Conservation (phyloP, 2,329 filamentous ascomycete genomes). For the Chaetomium globosum region DNA sequence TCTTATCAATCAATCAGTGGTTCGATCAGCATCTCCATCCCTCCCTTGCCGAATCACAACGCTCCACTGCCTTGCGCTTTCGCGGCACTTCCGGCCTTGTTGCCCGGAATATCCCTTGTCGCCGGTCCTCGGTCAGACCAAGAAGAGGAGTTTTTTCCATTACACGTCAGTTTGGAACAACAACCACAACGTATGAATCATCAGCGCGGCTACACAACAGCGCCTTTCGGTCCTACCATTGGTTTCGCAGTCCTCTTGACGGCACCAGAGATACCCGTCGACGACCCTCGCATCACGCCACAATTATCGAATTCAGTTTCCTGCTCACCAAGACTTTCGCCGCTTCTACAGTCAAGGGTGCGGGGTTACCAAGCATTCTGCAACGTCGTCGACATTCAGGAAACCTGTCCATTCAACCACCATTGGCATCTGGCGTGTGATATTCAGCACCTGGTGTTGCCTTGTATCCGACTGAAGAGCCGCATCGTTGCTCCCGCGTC, state of each 20-base stretch:
- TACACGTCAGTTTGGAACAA: background rate
- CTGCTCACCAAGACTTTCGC: background rate
- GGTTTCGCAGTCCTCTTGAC: background rate
- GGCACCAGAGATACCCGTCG: background rate
- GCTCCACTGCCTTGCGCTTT: slow-evolving; percentile 14
- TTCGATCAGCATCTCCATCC: slow-evolving; percentile 28
- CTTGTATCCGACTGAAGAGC: background rate
- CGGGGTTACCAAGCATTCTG: background rate
- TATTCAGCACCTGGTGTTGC: background rate
- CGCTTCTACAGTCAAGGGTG: background rate
- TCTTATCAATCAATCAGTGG: slow-evolving; percentile 41
- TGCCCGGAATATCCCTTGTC: slow-evolving; percentile 18
- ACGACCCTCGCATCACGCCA: no score
- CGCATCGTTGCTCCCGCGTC: background rate
- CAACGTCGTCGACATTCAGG: no score
- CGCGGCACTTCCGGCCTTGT: slow-evolving; percentile 27
- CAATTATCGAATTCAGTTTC: background rate
- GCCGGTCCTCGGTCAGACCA: slow-evolving; percentile 22
- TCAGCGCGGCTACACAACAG: background rate
- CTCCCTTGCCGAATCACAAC: slow-evolving; percentile 31
- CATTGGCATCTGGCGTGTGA: background rate
- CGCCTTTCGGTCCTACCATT: background rate
- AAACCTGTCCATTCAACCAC: background rate
- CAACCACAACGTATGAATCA: background rate
- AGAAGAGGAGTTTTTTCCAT: background rate